These are phyloP conservation scores for Hypoxylon rubiginosum DNA, from an alignment of 2,329 filamentous ascomycete genomes.

Conservation along the genomic window DNA sequence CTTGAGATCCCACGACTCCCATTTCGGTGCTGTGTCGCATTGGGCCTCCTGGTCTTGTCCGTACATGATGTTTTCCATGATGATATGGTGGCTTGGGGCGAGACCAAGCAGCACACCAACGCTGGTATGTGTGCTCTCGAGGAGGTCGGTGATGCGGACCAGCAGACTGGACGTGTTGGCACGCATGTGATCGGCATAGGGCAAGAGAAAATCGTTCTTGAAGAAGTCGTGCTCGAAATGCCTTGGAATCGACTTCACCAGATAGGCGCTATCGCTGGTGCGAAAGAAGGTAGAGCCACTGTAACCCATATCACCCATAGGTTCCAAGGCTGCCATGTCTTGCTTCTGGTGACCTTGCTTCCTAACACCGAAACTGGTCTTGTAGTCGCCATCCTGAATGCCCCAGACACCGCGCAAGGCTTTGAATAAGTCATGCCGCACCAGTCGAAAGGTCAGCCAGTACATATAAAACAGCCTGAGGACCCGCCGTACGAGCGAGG, in stretches of 20 bases:
- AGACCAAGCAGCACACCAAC: slow-evolving; percentile 71
- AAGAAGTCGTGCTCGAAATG: slow-evolving; percentile 80
- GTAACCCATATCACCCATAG: slow-evolving; percentile 78
- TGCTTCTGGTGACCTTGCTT: slow-evolving; percentile 53
- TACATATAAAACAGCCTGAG: slow-evolving; percentile 58
- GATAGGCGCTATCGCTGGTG: slow-evolving; percentile 74
- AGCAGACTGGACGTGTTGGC: slow-evolving; percentile 71
- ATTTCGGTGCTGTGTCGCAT: slow-evolving; percentile 57
- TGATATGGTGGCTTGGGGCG: slow-evolving; percentile 78
- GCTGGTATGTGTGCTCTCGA: slow-evolving; percentile 67
- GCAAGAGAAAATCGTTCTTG: slow-evolving; percentile 72
- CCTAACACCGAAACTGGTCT: slow-evolving; percentile 63
- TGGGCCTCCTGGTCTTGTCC: slow-evolving; percentile 64
- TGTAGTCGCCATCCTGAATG: slow-evolving; percentile 67
- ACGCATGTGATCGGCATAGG: slow-evolving; percentile 75
- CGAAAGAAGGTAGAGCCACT: slow-evolving; percentile 82
- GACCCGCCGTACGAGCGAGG: slow-evolving; percentile 57
- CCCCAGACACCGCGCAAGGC: slow-evolving; percentile 59
- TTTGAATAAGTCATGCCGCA: slow-evolving; percentile 60
- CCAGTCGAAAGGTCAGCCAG: slow-evolving; percentile 50
- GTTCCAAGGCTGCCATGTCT: slow-evolving; percentile 58
- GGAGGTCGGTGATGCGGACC: slow-evolving; percentile 78
- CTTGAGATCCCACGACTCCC: slow-evolving; percentile 82
- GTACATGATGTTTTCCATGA: slow-evolving; percentile 82
- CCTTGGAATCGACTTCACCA: slow-evolving; percentile 79